Percentiles rank a stretch among this genome's conserved stretches.
phyloP scores from a whole-genome alignment of 495 filamentous ascomycete genomes.

The Hyaloscypha hepaticicola region DNA sequence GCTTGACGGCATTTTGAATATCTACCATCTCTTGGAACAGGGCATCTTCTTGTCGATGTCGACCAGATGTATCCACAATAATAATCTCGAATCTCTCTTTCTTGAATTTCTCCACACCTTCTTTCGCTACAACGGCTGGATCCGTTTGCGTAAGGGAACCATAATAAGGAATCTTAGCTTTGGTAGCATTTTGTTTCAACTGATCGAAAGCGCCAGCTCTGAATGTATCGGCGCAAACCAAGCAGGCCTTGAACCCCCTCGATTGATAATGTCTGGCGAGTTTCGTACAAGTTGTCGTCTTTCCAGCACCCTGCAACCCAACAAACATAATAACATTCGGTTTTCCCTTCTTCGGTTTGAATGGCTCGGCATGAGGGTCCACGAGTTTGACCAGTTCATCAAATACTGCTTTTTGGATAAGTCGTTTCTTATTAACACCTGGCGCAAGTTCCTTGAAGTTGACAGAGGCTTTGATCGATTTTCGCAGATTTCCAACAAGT shows the following conservation, averaged over 20 bases:
- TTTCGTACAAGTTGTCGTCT: slow-evolving; percentile 98
- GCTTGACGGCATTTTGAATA: slow-evolving; percentile 86
- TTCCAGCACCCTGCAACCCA: slow-evolving; percentile 93
- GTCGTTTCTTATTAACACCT: slow-evolving; percentile 92
- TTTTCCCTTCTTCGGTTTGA: slow-evolving; percentile 96
- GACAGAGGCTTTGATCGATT: slow-evolving; percentile 85
- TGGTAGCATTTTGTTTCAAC: slow-evolving; percentile 97
- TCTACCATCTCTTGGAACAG: slow-evolving; percentile 98
- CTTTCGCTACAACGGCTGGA: slow-evolving; percentile 85
- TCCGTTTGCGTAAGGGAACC: slow-evolving; percentile 95
- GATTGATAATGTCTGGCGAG: slow-evolving; percentile 92
- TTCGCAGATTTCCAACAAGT: slow-evolving; percentile 89
- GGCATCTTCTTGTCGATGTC: slow-evolving; percentile 91
- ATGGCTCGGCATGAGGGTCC: slow-evolving; percentile 92
- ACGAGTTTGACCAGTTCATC: slow-evolving; percentile 95
- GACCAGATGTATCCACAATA: slow-evolving; percentile 94
- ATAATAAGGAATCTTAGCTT: slow-evolving; percentile 98
- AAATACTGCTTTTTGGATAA: slow-evolving; percentile 98
- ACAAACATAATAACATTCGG: slow-evolving; percentile 99
- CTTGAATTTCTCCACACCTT: slow-evolving; percentile 98
- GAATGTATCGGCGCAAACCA: slow-evolving; percentile 98
- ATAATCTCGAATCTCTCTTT: slow-evolving; percentile 98
- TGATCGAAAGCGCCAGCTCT: slow-evolving; percentile 98
- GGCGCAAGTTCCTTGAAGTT: slow-evolving; percentile 90
- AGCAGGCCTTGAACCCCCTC: slow-evolving; percentile 87